phyloP scores from a whole-genome alignment of 1,284 basidiomycete genomes.

The Leccinum pseudoinsigne region DNA sequence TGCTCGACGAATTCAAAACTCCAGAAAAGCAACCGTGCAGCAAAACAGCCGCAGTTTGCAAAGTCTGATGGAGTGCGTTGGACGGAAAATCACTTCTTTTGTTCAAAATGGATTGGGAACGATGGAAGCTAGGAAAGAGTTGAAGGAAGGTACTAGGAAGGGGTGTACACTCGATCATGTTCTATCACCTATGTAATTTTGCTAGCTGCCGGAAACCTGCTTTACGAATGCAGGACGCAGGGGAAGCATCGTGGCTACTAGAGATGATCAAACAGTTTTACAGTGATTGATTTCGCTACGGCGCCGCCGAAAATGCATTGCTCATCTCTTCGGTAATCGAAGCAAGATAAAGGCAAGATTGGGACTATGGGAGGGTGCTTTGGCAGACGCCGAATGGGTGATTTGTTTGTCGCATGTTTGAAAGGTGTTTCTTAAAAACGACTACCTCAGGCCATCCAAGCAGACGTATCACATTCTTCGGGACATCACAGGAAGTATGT shows the following conservation, averaged over 20 bases:
- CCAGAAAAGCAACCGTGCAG: constrained; percentile 39
- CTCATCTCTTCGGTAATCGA: constrained; percentile 11
- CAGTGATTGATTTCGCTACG: neutral
- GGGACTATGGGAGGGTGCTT: neutral
- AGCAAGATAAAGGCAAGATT: constrained; percentile 1
- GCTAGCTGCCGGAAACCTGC: neutral
- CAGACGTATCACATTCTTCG: neutral
- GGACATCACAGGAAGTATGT: constrained; percentile 10
- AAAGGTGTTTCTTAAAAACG: too few species aligned
- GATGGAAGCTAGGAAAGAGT: constrained; percentile 44
- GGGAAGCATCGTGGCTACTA: too few species aligned
- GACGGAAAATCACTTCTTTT: constrained; percentile 61
- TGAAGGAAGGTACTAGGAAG: constrained; percentile 8
- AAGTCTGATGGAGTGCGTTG: constrained; percentile 83
- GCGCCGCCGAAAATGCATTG: constrained; percentile 1
- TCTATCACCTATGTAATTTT: neutral
- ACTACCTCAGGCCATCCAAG: constrained; percentile 11
- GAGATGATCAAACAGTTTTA: too few species aligned
- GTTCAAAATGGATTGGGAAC: constrained; percentile 44
- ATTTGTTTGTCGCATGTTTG: neutral
- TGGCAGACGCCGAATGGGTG: constrained; percentile 11
- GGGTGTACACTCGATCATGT: neutral
- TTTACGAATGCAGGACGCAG: neutral
- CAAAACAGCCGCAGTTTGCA: constrained; percentile 46
- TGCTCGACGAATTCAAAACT: constrained; percentile 75